Conservation (phyloP, 2,329 filamentous ascomycete species). For the Phialemoniopsis sp. region DNA sequence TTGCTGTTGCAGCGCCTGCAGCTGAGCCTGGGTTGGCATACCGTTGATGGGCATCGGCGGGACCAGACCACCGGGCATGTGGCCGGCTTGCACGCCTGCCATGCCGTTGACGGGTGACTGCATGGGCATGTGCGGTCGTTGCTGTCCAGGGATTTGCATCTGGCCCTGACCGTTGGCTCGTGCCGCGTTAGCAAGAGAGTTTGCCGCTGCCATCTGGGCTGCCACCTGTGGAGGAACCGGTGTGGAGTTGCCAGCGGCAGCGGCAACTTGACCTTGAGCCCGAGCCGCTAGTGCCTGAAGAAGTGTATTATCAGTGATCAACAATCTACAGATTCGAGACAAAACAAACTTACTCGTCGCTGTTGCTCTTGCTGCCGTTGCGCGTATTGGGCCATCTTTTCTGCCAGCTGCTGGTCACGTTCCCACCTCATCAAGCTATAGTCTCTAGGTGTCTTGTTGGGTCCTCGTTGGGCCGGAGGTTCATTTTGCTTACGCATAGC, state of each 20-base stretch:
- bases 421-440: conserved; percentile 89
- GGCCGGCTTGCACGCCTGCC: conserved; percentile 36
- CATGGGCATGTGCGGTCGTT: conserved; percentile 48
- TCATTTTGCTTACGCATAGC: conserved; percentile 81
- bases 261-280: conserved; percentile 4
- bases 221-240: conserved; percentile 33
- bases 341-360: conserved; percentile 41
- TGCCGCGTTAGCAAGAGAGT: conserved; percentile 23
- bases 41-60: conserved; percentile 58
- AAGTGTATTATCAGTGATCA: conserved; percentile 6
- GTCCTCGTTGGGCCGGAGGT: conserved; percentile 31
- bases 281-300: conserved; percentile 3
- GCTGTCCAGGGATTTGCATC: conserved; percentile 39
- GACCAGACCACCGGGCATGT: conserved; percentile 44
- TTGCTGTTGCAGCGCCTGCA: conserved; percentile 57
- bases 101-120: conserved; percentile 49
- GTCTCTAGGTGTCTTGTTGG: conserved; percentile 76
- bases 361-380: conserved; percentile 58
- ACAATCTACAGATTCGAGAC: neutral
- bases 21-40: conserved; percentile 61
- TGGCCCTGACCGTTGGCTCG: conserved; percentile 40
- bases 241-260: conserved; percentile 22
- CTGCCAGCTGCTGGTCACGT: conserved; percentile 66
- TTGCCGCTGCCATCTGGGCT: conserved; percentile 28
- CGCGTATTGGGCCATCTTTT: conserved; percentile 52